Percentiles rank a stretch among this genome's conserved stretches.
Conservation (phyloP, 2,329 filamentous ascomycete species). For the Monosporascus ibericus region DNA sequence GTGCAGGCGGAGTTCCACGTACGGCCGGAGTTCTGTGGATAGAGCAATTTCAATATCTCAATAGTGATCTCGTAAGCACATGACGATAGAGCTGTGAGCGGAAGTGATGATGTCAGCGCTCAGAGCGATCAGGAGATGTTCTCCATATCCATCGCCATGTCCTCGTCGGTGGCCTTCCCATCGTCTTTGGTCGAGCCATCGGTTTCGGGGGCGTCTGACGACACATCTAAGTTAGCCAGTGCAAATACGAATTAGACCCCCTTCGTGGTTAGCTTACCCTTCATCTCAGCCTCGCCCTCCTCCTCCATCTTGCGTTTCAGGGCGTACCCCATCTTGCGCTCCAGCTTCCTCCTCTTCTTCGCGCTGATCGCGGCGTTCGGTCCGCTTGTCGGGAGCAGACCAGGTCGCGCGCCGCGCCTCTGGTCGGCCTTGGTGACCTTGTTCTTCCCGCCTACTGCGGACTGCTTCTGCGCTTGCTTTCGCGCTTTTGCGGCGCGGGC, state of each 20-base stretch:
- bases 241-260: neutral
- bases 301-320: slow-evolving; percentile 31
- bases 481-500: slow-evolving; percentile 39
- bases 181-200: slow-evolving; percentile 2
- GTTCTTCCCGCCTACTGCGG: slow-evolving; percentile 18
- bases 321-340: slow-evolving; percentile 47
- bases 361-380: slow-evolving; percentile 43
- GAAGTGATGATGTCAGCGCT: neutral
- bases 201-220: slow-evolving; percentile 7
- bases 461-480: slow-evolving; percentile 37
- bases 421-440: slow-evolving; percentile 22
- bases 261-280: slow-evolving; percentile 13
- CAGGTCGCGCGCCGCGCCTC: slow-evolving; percentile 44
- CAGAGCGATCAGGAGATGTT: slow-evolving; percentile 14
- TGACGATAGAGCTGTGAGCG: too few species aligned
- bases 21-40: too few species aligned
- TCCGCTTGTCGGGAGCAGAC: slow-evolving; percentile 50
- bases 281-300: slow-evolving; percentile 28
- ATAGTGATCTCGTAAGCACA: too few species aligned
- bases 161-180: slow-evolving; percentile 2
- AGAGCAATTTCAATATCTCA: too few species aligned
- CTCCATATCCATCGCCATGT: slow-evolving; percentile 17
- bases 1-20: too few species aligned
- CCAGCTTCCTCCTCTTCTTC: slow-evolving; percentile 52
- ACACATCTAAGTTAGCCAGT: neutral